Conservation (phyloP, 805 yeast genomes). For the Nakazawaea holstii region DNA sequence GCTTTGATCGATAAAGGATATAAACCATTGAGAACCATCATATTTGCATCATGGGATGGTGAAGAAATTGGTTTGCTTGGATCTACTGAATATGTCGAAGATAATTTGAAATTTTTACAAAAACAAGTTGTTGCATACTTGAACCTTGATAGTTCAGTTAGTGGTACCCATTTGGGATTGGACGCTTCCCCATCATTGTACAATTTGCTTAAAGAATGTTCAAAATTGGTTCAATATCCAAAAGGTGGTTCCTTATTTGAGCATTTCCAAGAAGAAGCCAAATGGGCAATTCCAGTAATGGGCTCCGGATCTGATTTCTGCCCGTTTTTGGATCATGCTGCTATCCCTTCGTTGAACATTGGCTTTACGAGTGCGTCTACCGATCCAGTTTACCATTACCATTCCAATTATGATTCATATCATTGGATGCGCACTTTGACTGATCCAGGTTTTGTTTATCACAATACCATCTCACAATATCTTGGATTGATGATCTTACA, state of each 20-base stretch:
- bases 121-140: slow-evolving; percentile 58
- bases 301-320: slow-evolving; percentile 75
- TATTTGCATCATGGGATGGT: slow-evolving; percentile 78
- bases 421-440: slow-evolving; percentile 63
- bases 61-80: slow-evolving; percentile 72
- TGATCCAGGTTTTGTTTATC: slow-evolving; percentile 58
- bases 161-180: slow-evolving; percentile 49
- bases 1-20: slow-evolving; percentile 51
- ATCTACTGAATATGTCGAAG: slow-evolving; percentile 74
- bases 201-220: slow-evolving; percentile 36
- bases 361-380: slow-evolving; percentile 41
- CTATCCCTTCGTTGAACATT: slow-evolving; percentile 53
- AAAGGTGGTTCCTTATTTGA: slow-evolving; percentile 28
- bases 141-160: slow-evolving; percentile 62
- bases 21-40: slow-evolving; percentile 68
- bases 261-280: slow-evolving; percentile 26
- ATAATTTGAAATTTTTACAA: slow-evolving; percentile 38
- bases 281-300: slow-evolving; percentile 35
- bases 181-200: slow-evolving; percentile 59
- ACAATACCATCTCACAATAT: slow-evolving; percentile 50
- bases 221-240: slow-evolving; percentile 43
- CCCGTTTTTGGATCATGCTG: slow-evolving; percentile 53
- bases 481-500: slow-evolving; percentile 46
- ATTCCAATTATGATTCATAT: slow-evolving; percentile 68
- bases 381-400: slow-evolving; percentile 69